Evolutionary conservation across 805 yeast genomes (phyloP).

Genomic region (Wickerhamomyces subpelliculosus): DNA sequence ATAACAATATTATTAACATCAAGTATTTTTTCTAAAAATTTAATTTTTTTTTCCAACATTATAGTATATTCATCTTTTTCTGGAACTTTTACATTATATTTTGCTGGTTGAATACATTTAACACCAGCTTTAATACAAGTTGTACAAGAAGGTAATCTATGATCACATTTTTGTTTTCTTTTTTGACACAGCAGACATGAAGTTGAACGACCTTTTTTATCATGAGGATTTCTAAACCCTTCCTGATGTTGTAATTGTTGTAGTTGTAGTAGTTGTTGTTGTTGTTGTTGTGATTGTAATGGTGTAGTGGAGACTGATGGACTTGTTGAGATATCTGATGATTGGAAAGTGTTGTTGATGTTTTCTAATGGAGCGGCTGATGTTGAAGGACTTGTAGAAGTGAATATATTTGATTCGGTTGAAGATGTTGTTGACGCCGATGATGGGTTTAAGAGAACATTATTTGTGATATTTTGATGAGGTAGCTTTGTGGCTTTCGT

Average conservation of each 20-base stretch:
- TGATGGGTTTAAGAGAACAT: too few species aligned
- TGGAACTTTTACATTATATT: conserved; percentile 39
- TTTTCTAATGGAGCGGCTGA: too few species aligned
- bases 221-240: conserved; percentile 14
- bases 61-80: conserved; percentile 51
- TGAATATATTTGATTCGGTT: too few species aligned
- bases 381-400: too few species aligned
- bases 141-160: conserved; percentile 55
- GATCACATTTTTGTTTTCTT: conserved; percentile 61
- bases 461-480: too few species aligned
- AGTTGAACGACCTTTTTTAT: conserved; percentile 50
- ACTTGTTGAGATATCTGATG: too few species aligned
- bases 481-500: too few species aligned
- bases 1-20: conserved; percentile 23
- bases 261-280: neutral
- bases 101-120: conserved; percentile 56
- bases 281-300: neutral
- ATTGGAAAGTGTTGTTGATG: too few species aligned
- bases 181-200: conserved; percentile 51
- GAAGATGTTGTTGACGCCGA: neutral
- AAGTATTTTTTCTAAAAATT: conserved; percentile 41
- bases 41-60: conserved; percentile 48
- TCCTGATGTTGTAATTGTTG: neutral
- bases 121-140: conserved; percentile 60
- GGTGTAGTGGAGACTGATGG: too few species aligned